Base-by-base conservation (phyloP, 306 rosid genomes). In the Calophaca sinica region DNA sequence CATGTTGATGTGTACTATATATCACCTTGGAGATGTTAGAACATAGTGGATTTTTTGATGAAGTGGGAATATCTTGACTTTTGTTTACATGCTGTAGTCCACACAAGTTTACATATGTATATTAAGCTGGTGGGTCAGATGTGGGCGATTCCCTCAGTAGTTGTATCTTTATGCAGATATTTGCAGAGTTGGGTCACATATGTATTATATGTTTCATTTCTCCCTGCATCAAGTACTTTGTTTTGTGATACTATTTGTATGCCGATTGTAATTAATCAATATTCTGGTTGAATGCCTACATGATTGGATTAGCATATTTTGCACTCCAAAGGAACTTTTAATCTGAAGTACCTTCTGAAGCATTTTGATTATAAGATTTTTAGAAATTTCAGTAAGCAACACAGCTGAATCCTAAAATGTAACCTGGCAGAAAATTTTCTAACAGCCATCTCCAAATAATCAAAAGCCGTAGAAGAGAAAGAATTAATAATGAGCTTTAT, bases 331-430 rank as follows among this genome's bases (percentile, higher is more conserved):
- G 13, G 10, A 58, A 35, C 49, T 73, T 64, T 60, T 65, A 3
- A 33, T 2, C 36, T 2, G 36, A 33, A 57, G 62, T 11, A 49
- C 26, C 72, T 48, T 26, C n/a, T 46, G 62, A 72, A 55, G 53
- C 62, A 79, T 63, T 79, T 71, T 79, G 13, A 29, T 65, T 45
- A 28, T 55, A 72, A 20, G 35, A 29, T 63, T 49, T 53, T 44
- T 6, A 4, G 9, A 7, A 5, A 33, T 33, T 33, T 33, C 4
- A 33, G 36, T 33, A 33, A 33, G 36, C 36, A 33, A 33, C 26
- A 20, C 26, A 20, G 26, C 26, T 20, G 26, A 20, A 20, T 20
- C 26, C 26, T 20, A 20, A 20, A 20, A 20, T 20, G 26, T 20
- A 20, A 20, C 26, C 26, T 20, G 26, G 26, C 26, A 20, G 4